Evolutionary conservation across 768 basidiomycete species (phyloP), one percentile per base, ranked within the genome.

Genomic region (Boletus tomentosulus): DNA sequence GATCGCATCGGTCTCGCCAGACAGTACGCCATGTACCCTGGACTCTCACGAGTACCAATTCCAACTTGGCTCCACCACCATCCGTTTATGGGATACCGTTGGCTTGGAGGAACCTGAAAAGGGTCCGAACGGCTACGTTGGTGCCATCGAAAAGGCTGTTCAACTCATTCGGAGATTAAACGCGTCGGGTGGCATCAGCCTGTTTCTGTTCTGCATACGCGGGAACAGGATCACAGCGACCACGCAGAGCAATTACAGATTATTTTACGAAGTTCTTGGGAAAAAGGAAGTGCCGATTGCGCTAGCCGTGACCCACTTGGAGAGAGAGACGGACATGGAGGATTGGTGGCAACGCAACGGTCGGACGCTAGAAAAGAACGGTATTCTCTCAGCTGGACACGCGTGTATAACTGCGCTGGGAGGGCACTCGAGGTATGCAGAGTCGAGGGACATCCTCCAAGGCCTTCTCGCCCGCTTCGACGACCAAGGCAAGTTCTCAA

Each of bases 191-290:
- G 77, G 77, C 0, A 63, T 77, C 49, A 72, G 62, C 58, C 67
- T 78, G 4, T 71, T 78, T 3, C 45, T 78, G 15, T 77, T 69
- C 55, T 71, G 71, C 37, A 72, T 78, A 42, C 71, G 73, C 12
- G 73, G 68, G 1, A 71, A 73, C 15, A 61, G 74, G 55, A 65
- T 76, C 28, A 65, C 63, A 6, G 58, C 58, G 30, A 65, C 62
- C 3, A 53, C 58, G 1, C 63, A 65, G 45, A 63, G 63, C 57
- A 64, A 64, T 41, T 66, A 65, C 11, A 31, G 61, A 2, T 42
- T 66, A 39, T 64, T 64, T 22, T 64, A 64, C 50, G 64, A 64
- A 13, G 52, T 64, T 3, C 54, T 71, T 0, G 67, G 70, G 16
- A 63, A 69, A 37, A 59, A 65, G 13, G 54, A 68, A 15, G 77